Evolutionary conservation across 192 early-diverging fungal genomes (phyloP).

Genomic region (Thamnidium elegans): DNA sequence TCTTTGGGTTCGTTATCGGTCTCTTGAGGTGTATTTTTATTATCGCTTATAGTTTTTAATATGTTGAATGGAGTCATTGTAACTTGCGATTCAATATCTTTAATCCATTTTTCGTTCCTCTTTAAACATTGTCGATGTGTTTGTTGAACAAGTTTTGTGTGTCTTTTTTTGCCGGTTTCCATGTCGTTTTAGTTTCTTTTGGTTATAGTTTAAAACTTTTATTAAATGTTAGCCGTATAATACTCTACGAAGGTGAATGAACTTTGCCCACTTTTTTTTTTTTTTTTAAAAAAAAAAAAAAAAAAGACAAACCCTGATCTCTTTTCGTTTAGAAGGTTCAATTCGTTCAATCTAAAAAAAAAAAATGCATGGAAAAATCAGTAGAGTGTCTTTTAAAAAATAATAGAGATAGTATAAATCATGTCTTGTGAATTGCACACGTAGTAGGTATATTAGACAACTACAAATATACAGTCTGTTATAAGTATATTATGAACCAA

Average conservation of each 20-base stretch:
- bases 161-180: background rate
- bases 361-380: too few species aligned
- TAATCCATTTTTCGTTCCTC: background rate
- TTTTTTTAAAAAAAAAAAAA: too few species aligned
- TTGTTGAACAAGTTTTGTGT: background rate
- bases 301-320: too few species aligned
- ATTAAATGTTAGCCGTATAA: background rate
- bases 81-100: background rate
- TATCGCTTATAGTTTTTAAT: background rate
- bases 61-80: background rate
- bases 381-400: too few species aligned
- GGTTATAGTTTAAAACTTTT: background rate
- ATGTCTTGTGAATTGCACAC: too few species aligned
- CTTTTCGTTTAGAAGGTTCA: too few species aligned
- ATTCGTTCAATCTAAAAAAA: too few species aligned
- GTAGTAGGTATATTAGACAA: too few species aligned
- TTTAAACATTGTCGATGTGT: background rate
- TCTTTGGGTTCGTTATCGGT: background rate
- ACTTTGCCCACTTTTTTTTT: too few species aligned
- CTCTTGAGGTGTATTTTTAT: background rate
- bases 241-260: background rate
- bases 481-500: too few species aligned
- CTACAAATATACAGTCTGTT: too few species aligned
- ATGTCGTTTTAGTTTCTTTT: background rate
- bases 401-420: too few species aligned